These are phyloP conservation scores for Trametes hirsuta DNA, from an alignment of 1,284 basidiomycete species.

Conservation along the genomic window DNA sequence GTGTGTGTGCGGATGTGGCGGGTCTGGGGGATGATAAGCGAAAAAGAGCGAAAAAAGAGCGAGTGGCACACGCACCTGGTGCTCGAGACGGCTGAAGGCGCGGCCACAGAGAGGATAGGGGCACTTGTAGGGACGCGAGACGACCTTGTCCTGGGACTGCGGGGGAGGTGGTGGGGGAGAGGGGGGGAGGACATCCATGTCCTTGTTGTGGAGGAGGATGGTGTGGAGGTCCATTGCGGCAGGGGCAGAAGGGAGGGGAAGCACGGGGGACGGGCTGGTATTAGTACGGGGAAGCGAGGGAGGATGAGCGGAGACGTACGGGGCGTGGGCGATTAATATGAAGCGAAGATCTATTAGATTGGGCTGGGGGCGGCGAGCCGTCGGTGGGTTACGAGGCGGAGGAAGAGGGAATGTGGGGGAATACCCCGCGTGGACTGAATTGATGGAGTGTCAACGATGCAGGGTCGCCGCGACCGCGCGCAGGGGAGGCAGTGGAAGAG, in stretches of 20 bases:
- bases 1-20: slow-evolving; percentile 98
- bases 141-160: slow-evolving; percentile 51
- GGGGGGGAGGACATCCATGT: slow-evolving; percentile 24
- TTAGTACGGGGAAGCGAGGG: slow-evolving; percentile 16
- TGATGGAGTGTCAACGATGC: slow-evolving; percentile 16
- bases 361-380: slow-evolving; percentile 20
- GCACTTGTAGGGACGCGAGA: slow-evolving; percentile 91
- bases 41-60: slow-evolving; percentile 18
- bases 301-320: slow-evolving; percentile 18
- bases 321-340: slow-evolving; percentile 8
- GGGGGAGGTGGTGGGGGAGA: slow-evolving; percentile 22
- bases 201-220: slow-evolving; percentile 17
- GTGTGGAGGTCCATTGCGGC: slow-evolving; percentile 24
- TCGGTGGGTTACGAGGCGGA: slow-evolving; percentile 15
- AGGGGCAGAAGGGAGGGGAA: slow-evolving; percentile 5
- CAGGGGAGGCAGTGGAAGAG: slow-evolving; percentile 13
- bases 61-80: slow-evolving; percentile 67
- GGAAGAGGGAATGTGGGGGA: slow-evolving; percentile 20
- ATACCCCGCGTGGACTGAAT: slow-evolving; percentile 23
- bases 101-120: slow-evolving; percentile 90
- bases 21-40: slow-evolving; percentile 59
- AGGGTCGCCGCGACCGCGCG: slow-evolving; percentile 15
- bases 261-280: slow-evolving; percentile 14
- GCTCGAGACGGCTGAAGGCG: slow-evolving; percentile 90
- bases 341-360: slow-evolving; percentile 22